Evolutionary conservation across 352 stramenopile genomes (phyloP).

Genomic region (Globisporangium paroecandrum): DNA sequence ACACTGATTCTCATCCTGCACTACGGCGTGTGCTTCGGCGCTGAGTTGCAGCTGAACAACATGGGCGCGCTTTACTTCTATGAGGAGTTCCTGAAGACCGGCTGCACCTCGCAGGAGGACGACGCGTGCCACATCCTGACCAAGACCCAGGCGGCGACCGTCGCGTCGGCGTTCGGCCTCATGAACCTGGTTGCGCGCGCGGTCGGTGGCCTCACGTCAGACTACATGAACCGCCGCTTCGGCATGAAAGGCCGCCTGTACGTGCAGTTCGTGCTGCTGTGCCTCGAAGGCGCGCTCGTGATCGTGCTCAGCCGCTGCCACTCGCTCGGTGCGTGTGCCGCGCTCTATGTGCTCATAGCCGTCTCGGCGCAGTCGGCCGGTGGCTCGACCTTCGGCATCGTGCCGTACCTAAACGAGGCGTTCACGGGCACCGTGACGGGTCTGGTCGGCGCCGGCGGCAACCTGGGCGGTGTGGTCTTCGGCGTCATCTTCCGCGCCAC

Average conservation of each 20-base stretch:
- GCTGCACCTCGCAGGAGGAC: constrained; percentile 27
- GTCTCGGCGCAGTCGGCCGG: constrained; percentile 86
- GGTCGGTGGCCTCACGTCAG: constrained; percentile 82
- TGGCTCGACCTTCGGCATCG: constrained; percentile 64
- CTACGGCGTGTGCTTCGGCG: constrained; percentile 93
- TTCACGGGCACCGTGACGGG: constrained; percentile 67
- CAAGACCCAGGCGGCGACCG: constrained; percentile 67
- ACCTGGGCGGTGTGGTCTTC: constrained; percentile 67
- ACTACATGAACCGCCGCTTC: constrained; percentile 78
- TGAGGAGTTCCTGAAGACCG: constrained; percentile 76
- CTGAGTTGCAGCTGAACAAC: constrained; percentile 96
- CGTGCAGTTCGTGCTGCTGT: constrained; percentile 81
- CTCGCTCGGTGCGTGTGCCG: constrained; percentile 66
- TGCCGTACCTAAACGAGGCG: constrained; percentile 67
- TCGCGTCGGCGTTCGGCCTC: constrained; percentile 91
- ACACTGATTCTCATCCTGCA: constrained; percentile 91
- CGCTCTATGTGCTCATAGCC: constrained; percentile 90
- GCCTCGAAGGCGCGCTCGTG: constrained; percentile 73
- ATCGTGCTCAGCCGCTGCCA: constrained; percentile 85
- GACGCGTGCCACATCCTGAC: constrained; percentile 40
- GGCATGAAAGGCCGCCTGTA: constrained; percentile 88
- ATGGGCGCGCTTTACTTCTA: constrained; percentile 93
- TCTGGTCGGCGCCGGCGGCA: constrained; percentile 61
- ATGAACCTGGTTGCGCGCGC: constrained; percentile 94
- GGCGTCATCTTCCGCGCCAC: constrained; percentile 60